Base-by-base conservation (phyloP, 2,329 filamentous ascomycete species). In the Fusarium sp. region DNA sequence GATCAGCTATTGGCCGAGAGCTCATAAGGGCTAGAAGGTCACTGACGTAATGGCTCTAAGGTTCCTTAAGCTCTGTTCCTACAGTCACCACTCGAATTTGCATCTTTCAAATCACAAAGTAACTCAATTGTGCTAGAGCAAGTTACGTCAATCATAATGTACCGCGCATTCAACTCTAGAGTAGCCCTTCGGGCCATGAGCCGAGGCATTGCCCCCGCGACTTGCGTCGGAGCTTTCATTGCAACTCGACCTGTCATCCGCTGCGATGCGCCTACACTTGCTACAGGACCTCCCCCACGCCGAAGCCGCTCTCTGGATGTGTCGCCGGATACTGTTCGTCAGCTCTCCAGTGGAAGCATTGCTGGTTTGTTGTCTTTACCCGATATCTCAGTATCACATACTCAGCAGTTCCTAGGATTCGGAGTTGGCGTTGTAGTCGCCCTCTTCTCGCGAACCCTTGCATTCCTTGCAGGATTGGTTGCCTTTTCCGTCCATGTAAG, bases 381-480 rank as follows among this genome's bases (percentile, higher is more conserved):
- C 38, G 11, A 7, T 34, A 14, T 17, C 23, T 5, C 23, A 36
- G 8, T 19, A 32, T 10, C 45, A 49, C 11, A 46, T 40, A n/a
- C 53, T 55, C 30, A 4, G 24, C n/a, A 46, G 10, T 39, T 8
- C 15, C 19, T 53, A 90, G 89, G 89, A 19, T 86, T 91, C 55
- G 70, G 85, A n/a, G 78, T 84, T 4, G 91, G 91, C 2, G 71
- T 94, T 30, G 79, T 89, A 0, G 83, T 94, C 24, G 88, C 88
- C 59, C 81, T 90, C 17, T 93, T 94, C 76, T 93, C 90, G 10
- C 88, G 87, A 74, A 87, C 89, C 2, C 79, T 94, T 46, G 89
- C 90, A 2, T 73, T 94, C 17, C 76, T 94, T 20, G 79, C 91
- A 20, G 91, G 91, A 0, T 73, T 92, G 14, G 77, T 88, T 11